These are phyloP conservation scores for Fusarium xylarioides DNA, from an alignment of 2,329 filamentous ascomycete genomes.

Conservation along the genomic window DNA sequence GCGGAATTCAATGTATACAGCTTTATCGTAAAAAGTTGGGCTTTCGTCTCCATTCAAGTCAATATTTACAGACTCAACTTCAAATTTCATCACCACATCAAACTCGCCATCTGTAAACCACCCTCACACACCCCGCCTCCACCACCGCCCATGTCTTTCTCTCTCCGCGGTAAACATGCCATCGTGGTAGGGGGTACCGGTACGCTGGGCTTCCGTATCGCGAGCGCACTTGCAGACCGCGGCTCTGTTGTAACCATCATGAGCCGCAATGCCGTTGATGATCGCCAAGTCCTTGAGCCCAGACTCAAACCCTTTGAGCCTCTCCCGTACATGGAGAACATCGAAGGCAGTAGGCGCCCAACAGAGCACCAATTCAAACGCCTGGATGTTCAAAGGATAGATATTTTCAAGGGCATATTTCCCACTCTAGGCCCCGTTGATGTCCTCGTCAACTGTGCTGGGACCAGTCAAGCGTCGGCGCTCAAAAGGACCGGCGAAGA, in stretches of 20 bases:
- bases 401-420: conserved; percentile 47
- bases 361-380: conserved; percentile 47
- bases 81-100: conserved; percentile 10
- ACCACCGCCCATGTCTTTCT: conserved; percentile 39
- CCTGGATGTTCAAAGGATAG: conserved; percentile 45
- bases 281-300: conserved; percentile 52
- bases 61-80: background rate
- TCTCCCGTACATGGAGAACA: background rate
- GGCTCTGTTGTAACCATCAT: conserved; percentile 70
- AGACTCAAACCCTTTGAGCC: conserved; percentile 43
- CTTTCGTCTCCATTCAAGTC: background rate
- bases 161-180: conserved; percentile 59
- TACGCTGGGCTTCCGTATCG: conserved; percentile 75
- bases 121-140: background rate
- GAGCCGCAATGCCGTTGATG: conserved; percentile 62
- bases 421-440: conserved; percentile 51
- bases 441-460: conserved; percentile 83
- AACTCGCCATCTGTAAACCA: background rate
- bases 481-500: conserved; percentile 64
- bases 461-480: conserved; percentile 71
- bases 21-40: background rate
- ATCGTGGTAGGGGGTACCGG: conserved; percentile 76
- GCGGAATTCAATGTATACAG: background rate
- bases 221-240: conserved; percentile 68
- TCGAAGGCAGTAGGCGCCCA: conserved; percentile 22